Conservation (phyloP, 2,329 filamentous ascomycete genomes). For the Pseudogymnoascus sp. region DNA sequence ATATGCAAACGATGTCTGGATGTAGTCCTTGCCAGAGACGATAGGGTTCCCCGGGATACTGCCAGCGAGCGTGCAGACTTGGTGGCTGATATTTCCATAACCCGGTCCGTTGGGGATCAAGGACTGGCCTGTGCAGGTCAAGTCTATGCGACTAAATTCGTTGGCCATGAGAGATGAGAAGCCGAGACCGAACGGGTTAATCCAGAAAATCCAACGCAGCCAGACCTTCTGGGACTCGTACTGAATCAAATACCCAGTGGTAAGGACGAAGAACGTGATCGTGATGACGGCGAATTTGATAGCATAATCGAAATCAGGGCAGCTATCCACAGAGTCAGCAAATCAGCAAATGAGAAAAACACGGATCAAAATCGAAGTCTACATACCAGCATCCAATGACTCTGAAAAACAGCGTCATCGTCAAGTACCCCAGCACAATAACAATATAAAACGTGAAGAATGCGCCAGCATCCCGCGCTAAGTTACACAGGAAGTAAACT, state of each 20-base stretch:
- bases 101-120: slow-evolving; percentile 42
- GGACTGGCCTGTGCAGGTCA: slow-evolving; percentile 45
- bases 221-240: slow-evolving; percentile 41
- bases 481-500: slow-evolving; percentile 58
- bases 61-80: slow-evolving; percentile 53
- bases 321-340: slow-evolving; percentile 36
- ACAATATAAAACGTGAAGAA: slow-evolving; percentile 60
- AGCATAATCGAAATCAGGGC: slow-evolving; percentile 51
- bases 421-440: slow-evolving; percentile 45
- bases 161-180: slow-evolving; percentile 65
- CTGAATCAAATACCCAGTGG: slow-evolving; percentile 56
- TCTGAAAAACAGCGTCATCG: slow-evolving; percentile 54
- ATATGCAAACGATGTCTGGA: slow-evolving; percentile 46
- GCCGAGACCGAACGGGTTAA: slow-evolving; percentile 61
- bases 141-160: slow-evolving; percentile 56
- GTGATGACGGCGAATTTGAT: slow-evolving; percentile 49
- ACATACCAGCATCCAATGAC: slow-evolving; percentile 4
- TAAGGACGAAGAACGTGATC: slow-evolving; percentile 50
- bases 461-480: slow-evolving; percentile 42
- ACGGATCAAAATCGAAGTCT: background rate
- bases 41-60: slow-evolving; percentile 40
- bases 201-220: slow-evolving; percentile 62
- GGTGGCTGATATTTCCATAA: slow-evolving; percentile 38
- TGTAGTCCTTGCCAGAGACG: slow-evolving; percentile 53
- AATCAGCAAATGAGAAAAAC: background rate